Evolutionary conservation across 495 filamentous ascomycete species (phyloP).

Genomic region (Neurospora hispaniola): DNA sequence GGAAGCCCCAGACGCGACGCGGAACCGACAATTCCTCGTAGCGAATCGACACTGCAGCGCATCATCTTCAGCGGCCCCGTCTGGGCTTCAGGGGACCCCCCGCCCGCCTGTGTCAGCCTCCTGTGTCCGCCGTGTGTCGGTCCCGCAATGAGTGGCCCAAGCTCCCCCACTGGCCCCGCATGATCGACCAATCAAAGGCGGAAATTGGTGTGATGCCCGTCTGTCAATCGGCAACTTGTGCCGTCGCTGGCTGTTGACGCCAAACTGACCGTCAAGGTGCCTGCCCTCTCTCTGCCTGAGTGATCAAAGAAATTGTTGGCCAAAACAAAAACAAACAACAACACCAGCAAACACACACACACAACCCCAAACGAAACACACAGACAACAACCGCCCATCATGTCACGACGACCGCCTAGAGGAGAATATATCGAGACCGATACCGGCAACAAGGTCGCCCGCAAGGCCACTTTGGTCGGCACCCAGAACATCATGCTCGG

Average conservation of each 20-base stretch:
- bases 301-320: not conserved
- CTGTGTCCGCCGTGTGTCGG: not conserved
- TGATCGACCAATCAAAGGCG: not conserved
- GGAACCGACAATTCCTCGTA: not conserved
- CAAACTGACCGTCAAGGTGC: not conserved
- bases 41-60: not conserved
- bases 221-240: not conserved
- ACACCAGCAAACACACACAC: not conserved
- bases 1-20: not conserved
- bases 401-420: conserved; percentile 68
- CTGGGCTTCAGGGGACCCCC: not conserved
- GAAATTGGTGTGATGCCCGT: not conserved
- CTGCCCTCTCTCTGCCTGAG: not conserved
- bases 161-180: not conserved
- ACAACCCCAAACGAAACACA: not conserved
- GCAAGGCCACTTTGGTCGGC: conserved; percentile 78
- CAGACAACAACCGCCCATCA: conserved; percentile 23
- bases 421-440: conserved; percentile 98
- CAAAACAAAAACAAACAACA: not conserved
- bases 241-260: not conserved
- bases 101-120: not conserved
- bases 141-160: not conserved
- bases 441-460: conserved; percentile 96
- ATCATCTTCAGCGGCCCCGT: not conserved
- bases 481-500: conserved; percentile 96